Base-by-base conservation (phyloP, 768 basidiomycete genomes). In the Porphyrellus cyaneotinctus region DNA sequence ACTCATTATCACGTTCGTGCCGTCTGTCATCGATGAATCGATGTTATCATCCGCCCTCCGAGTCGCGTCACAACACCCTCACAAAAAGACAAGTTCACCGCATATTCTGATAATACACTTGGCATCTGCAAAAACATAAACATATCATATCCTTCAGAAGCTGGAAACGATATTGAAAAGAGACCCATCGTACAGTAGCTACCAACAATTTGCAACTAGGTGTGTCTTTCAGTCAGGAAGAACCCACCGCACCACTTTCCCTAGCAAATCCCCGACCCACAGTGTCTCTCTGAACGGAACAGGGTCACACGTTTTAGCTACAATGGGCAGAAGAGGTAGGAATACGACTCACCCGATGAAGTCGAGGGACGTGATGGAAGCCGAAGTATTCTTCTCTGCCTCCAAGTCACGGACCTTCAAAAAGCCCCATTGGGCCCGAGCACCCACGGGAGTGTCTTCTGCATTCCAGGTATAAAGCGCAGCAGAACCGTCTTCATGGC, bases 381-480 rank as follows among this genome's bases (percentile, higher is more conserved):
- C 72, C 17, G 72, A 65, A 15, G 58, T 48, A 14, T 61, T 63
- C 43, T 59, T 61, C 60, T 80, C 75, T 48, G 78, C 77, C 66
- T 84, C 81, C 76, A 95, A 76, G 52, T 78, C 79, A 58, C 87
- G 75, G 51, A 91, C 71, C 14, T 82, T 81, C 11, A 80, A 72
- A 70, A 95, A 85, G 61, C 85, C 77, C 91, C 91, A 94, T 45
- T 72, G 72, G 2, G 90, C 85, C 60, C 77, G 80, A 62, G 84
- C 78, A 0, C 79, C 85, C 49, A 77, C 73, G 0, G 80, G 82
- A 0, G 89, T 87, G 13, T 82, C 81, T 53, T 92, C 86, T 0
- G 88, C 79, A 15, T 82, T 87, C 87, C 93, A 93, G 1, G 92
- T 89, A 54, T 88, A 76, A n/a, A 97, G 72, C 0, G 82, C 81